Evolutionary conservation across 208 protist species (phyloP).

Genomic region (Sergeia podlipaevii): DNA sequence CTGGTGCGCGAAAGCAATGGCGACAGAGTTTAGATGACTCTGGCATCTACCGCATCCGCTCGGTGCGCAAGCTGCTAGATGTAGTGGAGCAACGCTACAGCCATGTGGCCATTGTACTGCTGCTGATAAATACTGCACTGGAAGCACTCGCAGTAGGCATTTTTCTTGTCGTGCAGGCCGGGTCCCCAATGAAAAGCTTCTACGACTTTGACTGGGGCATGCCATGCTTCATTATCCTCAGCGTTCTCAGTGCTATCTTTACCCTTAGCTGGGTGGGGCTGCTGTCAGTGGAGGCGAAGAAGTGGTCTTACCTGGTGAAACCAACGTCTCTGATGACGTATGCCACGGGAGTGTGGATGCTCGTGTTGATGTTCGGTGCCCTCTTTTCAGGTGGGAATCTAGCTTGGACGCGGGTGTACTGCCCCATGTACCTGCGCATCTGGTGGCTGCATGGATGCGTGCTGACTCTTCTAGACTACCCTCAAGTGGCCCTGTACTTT

Average conservation of each 20-base stretch:
- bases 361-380: slow-evolving; percentile 18
- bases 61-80: slow-evolving; percentile 42
- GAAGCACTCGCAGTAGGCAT: slow-evolving; percentile 29
- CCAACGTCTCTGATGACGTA: slow-evolving; percentile 30
- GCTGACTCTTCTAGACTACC: slow-evolving; percentile 25
- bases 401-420: slow-evolving; percentile 23
- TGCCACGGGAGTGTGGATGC: slow-evolving; percentile 24
- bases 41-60: slow-evolving; percentile 18
- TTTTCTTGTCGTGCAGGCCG: slow-evolving; percentile 17
- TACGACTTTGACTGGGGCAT: slow-evolving; percentile 23
- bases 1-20: slow-evolving; percentile 8
- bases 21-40: slow-evolving; percentile 19
- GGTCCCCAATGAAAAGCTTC: slow-evolving; percentile 8
- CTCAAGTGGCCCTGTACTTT: slow-evolving; percentile 30
- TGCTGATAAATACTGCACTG: slow-evolving; percentile 19
- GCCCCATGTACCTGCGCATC: slow-evolving; percentile 33
- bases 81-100: slow-evolving; percentile 41
- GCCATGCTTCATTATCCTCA: slow-evolving; percentile 21
- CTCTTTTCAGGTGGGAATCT: slow-evolving; percentile 9
- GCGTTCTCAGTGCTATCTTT: slow-evolving; percentile 23
- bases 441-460: slow-evolving; percentile 39
- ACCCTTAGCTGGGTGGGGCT: slow-evolving; percentile 22
- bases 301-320: slow-evolving; percentile 19
- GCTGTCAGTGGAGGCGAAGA: slow-evolving; percentile 21
- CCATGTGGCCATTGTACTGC: slow-evolving; percentile 25